Conservation (phyloP, 768 basidiomycete genomes). For the Gloeostereum incarnatum region DNA sequence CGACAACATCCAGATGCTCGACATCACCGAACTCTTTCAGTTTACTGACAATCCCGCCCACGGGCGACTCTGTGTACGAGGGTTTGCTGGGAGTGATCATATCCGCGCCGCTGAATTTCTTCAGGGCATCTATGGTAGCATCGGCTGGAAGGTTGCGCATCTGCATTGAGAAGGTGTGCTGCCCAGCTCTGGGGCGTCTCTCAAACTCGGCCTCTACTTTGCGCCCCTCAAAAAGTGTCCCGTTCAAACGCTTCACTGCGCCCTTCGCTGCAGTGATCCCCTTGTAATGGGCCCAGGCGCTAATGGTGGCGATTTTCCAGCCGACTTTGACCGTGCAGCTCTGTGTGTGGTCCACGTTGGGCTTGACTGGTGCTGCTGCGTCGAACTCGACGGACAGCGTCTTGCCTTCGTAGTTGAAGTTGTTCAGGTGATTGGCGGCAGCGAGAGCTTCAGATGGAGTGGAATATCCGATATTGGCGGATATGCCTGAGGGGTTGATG, state of each 20-base stretch:
- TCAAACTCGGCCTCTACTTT: constrained; percentile 29
- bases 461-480: constrained; percentile 1
- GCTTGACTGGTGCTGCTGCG: constrained; percentile 5
- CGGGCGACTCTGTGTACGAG: constrained; percentile 22
- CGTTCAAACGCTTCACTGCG: constrained; percentile 29
- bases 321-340: constrained; percentile 26
- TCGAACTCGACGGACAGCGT: constrained; percentile 5
- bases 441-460: constrained; percentile 1
- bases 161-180: constrained; percentile 26
- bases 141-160: constrained; percentile 32
- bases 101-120: constrained; percentile 19
- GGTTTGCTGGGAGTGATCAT: constrained; percentile 19
- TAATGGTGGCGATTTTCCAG: constrained; percentile 32
- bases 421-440: constrained; percentile 1
- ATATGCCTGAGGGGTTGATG: background rate
- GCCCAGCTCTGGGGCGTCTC: constrained; percentile 15
- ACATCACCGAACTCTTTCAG: constrained; percentile 26
- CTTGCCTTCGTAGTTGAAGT: background rate
- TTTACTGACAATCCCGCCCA: constrained; percentile 20
- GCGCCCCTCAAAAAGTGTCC: constrained; percentile 25
- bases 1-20: constrained; percentile 28
- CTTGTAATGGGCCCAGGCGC: constrained; percentile 38
- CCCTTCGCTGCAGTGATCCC: constrained; percentile 31
- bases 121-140: constrained; percentile 20
- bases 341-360: background rate